These are phyloP conservation scores for Nakaseomyces kungkrabaensis DNA, from an alignment of 1,139 yeast genomes.

Conservation along the genomic window DNA sequence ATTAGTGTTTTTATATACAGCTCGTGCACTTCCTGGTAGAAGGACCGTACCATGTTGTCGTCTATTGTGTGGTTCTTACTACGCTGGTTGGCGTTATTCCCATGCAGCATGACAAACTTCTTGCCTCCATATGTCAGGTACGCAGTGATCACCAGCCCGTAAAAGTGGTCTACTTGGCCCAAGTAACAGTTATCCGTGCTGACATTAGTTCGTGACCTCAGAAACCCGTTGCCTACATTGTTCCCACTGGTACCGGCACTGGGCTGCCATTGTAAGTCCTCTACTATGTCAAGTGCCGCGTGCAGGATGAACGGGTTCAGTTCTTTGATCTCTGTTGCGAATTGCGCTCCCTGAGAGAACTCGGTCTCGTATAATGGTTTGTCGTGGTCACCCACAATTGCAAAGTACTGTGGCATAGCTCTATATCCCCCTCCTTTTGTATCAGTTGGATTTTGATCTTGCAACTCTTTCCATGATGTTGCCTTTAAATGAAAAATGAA, in stretches of 20 bases:
- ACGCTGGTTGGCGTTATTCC: conserved; percentile 30
- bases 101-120: conserved; percentile 72
- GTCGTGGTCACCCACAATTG: conserved; percentile 81
- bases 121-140: conserved; percentile 83
- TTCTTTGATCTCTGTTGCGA: conserved; percentile 65
- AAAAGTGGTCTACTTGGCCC: conserved; percentile 76
- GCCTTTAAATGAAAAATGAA: too few relatives aligned
- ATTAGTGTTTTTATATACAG: conserved; percentile 74
- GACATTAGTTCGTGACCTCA: conserved; percentile 20
- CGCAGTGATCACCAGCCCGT: conserved; percentile 71
- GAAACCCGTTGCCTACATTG: conserved; percentile 12
- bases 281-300: conserved; percentile 79
- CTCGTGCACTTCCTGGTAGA: conserved; percentile 79
- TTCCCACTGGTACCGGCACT: conserved; percentile 31
- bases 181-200: conserved; percentile 39
- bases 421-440: background rate
- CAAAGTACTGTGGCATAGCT: conserved; percentile 67
- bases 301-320: conserved; percentile 82
- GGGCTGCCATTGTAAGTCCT: conserved; percentile 76
- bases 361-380: conserved; percentile 82
- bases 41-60: conserved; percentile 73
- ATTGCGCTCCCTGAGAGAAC: conserved; percentile 37
- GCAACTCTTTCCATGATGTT: too few relatives aligned
- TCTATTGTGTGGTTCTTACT: conserved; percentile 29
- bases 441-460: background rate